Conservation (phyloP, 306 rosid genomes). For the apple (Malus domestica) region ASM211411v1 NC_041799.1:187001-187500, state of each 20-base stretch:
- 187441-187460: background rate
- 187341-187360: slow-evolving; percentile 61
- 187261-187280: background rate
- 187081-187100: background rate
- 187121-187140: background rate
- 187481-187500: slow-evolving; percentile 92
- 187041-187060: background rate
- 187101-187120: background rate
- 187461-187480: slow-evolving; percentile 74
- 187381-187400: slow-evolving; percentile 40
- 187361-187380: slow-evolving; percentile 78
- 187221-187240: background rate
- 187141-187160: background rate
- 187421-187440: background rate
- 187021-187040: background rate
- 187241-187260: background rate
- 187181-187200: background rate
- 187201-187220: background rate
- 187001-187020: background rate
- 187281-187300: slow-evolving; percentile 68
- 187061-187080: background rate
- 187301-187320: slow-evolving; percentile 87
- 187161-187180: background rate
- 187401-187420: background rate
- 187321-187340: slow-evolving; percentile 93